A percentile compares a stretch with the other conserved stretches of the same genome.
Conservation (phyloP, 176 grass and related monocot species). For the Canna indica region DNA sequence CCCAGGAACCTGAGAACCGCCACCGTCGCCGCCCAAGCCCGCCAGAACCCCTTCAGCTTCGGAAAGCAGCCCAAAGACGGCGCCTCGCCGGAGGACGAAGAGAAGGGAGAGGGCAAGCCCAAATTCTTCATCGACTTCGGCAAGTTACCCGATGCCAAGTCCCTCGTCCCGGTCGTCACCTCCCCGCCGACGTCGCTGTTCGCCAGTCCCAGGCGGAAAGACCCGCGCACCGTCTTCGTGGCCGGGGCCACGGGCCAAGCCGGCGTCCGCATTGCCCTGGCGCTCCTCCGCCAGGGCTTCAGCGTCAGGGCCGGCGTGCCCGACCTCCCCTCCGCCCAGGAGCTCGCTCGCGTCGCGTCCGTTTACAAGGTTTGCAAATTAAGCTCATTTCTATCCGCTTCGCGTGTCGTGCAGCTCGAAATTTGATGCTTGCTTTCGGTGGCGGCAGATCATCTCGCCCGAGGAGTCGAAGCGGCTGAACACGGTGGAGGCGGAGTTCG, state of each 20-base stretch:
- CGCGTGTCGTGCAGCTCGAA: not conserved
- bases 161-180: conserved; percentile 49
- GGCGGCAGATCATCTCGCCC: conserved; percentile 50
- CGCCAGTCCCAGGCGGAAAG: conserved; percentile 40
- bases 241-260: conserved; percentile 78
- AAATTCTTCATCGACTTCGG: conserved; percentile 52
- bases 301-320: conserved; percentile 66
- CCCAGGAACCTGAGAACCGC: conserved; percentile 5
- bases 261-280: conserved; percentile 58
- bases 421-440: not conserved
- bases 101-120: too few species aligned
- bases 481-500: conserved; percentile 51
- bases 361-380: conserved; percentile 31
- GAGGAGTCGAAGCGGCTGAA: conserved; percentile 57
- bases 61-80: conserved; percentile 30
- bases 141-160: conserved; percentile 40
- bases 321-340: conserved; percentile 59
- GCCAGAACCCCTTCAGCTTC: conserved; percentile 31
- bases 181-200: conserved; percentile 34
- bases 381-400: not conserved
- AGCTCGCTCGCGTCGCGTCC: conserved; percentile 54
- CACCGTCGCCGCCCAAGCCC: conserved; percentile 25
- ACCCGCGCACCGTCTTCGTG: conserved; percentile 67
- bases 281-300: conserved; percentile 68
- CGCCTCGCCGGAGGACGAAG: not conserved